Base-by-base conservation (phyloP, 768 basidiomycete genomes). In the Amanita fuliginea region DNA sequence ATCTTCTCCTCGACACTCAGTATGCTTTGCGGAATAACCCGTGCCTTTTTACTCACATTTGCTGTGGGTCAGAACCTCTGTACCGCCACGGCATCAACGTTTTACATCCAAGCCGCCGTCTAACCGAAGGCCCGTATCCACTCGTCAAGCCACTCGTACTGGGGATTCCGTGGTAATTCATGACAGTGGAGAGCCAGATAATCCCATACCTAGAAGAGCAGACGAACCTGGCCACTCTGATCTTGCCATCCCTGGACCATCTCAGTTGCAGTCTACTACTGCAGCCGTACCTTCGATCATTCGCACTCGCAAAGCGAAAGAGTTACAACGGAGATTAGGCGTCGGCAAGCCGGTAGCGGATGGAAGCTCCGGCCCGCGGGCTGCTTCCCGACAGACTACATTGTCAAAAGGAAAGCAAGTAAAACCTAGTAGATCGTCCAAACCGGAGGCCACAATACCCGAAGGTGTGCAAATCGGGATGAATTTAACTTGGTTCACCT, bases 221-320 rank as follows among this genome's bases (percentile, higher is more conserved):
- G 41, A 50, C 6, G 42, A 4, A 14, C 18, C 28, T 21, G 40
- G 32, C 19, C 26, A 14, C 11, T 7, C 26, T 6, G 10, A 41
- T 18, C 40, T 26, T 28, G 24, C 47, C 24, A 49, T 40, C 32
- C 33, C 49, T 24, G 49, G 28, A 16, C 54, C 52, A 13, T 32
- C 55, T 18, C 53, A 54, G 41, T 50, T 44, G 35, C 49, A 61
- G 44, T 53, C 55, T 13, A 53, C 57, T 33, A 52, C 58, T 33
- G 54, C 59, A 49, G 56, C 62, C 30, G 58, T 63, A 53, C 64
- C 57, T 26, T 60, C 65, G n/a, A n/a, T 34, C 9, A 53, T 60
- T 9, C 75, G 83, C 9, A 76, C 77, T 26, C 72, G 83, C 49
- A 86, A 85, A 58, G 81, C 84, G 10, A 86, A 81, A 60, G 83